Evolutionary conservation across 495 filamentous ascomycete genomes (phyloP), one percentile per base, ranked within the genome.

Genomic region (Hypoxylon fragiforme): DNA sequence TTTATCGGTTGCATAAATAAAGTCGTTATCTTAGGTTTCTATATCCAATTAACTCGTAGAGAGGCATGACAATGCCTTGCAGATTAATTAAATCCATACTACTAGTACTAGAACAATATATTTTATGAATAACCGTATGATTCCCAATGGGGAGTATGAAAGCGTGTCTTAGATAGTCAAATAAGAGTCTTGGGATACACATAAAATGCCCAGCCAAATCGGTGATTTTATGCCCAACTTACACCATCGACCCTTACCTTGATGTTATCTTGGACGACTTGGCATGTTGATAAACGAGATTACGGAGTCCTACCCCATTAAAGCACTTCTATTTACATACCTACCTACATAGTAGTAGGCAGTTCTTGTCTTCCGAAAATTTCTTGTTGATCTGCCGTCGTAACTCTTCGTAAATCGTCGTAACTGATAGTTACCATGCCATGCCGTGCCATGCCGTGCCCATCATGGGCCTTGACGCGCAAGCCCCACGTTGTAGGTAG

Each of bases 211-310:
- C 38, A 53, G 12, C n/a, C 19, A 24, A 16, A 41, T 26, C 24
- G 44, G 20, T 26, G 13, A 14, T 22, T 47, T 22, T 28, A 7
- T 8, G 41, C 30, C 22, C 4, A 39, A 32, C 30, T 61, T 30
- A 11, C 40, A 50, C 20, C 50, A 55, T 47, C 22, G 3, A 47
- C 42, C 46, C 42, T 51, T 50, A 55, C 45, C 28, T 46, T 55
- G 40, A 18, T 47, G 57, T 55, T 51, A 55, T 61, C 51, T 28
- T 24, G 6, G 20, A 47, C 45, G 21, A 32, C 51, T 61, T 61
- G 50, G 51, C 51, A 30, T 13, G 20, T 26, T 20, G 13, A 18
- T 36, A 51, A 50, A 40, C 36, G 46, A 60, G 16, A 46, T 60
- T 60, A 31, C 28, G 16, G 35, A 44, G 46, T 54, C 44, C 57